Percentiles rank a stretch among this genome's conserved stretches.
Evolutionary conservation across 352 stramenopile species (phyloP).

Genomic region (Phytopythium vexans): DNA sequence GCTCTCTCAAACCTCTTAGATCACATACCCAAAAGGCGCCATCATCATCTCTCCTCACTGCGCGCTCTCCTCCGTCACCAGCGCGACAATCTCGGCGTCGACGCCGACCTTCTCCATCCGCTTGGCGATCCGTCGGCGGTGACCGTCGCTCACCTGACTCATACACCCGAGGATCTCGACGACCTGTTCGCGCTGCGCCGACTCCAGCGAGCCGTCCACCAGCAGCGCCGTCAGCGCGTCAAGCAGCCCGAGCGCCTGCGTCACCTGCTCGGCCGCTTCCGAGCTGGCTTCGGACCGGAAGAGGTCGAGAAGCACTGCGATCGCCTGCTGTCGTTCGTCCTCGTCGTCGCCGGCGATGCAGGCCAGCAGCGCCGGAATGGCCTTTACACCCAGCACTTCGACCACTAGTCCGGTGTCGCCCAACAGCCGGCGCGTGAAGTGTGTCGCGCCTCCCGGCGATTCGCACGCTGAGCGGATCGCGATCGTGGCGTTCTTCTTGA

Average conservation of each 20-base stretch:
- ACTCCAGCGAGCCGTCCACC: slow-evolving; percentile 12
- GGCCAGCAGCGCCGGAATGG: slow-evolving; percentile 41
- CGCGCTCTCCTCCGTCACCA: no score
- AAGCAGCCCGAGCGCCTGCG: slow-evolving; percentile 54
- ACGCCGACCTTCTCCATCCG: slow-evolving; percentile 16
- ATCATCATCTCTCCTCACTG: no score
- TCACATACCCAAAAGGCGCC: no score
- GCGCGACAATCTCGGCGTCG: no score
- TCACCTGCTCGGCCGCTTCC: slow-evolving; percentile 22
- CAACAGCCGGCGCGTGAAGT: slow-evolving; percentile 45
- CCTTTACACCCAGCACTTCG: slow-evolving; percentile 49
- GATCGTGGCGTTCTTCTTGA: slow-evolving; percentile 53
- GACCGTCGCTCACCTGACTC: slow-evolving; percentile 8
- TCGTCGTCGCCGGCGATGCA: slow-evolving; percentile 36
- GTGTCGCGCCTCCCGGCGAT: slow-evolving; percentile 30
- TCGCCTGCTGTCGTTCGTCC: slow-evolving; percentile 37
- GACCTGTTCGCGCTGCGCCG: slow-evolving; percentile 16
- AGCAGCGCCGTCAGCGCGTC: slow-evolving; percentile 37
- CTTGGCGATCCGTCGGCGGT: slow-evolving; percentile 13
- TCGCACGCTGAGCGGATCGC: slow-evolving; percentile 69
- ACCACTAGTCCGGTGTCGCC: slow-evolving; percentile 33
- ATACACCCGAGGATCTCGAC: slow-evolving; percentile 21
- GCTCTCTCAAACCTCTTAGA: no score
- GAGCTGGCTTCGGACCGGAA: slow-evolving; percentile 12
- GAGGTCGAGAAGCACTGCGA: slow-evolving; percentile 33